phyloP scores from a whole-genome alignment of 2,329 filamentous ascomycete genomes.

The Coniella lustricola region DNA sequence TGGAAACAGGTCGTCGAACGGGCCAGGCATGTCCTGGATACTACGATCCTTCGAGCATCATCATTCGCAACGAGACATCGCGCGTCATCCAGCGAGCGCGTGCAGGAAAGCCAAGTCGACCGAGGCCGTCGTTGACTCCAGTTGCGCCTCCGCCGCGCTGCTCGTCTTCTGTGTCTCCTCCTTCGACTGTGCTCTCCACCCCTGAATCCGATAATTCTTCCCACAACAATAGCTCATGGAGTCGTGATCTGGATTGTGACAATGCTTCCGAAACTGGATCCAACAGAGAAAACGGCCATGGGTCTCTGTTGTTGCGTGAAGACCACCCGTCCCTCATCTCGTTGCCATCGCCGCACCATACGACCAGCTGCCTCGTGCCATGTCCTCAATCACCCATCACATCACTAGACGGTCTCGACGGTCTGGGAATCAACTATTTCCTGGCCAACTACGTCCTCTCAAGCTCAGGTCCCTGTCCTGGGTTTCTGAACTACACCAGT shows the following conservation, averaged over 20 bases:
- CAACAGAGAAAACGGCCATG: too few species aligned
- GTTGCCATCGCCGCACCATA: background rate
- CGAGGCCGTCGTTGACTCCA: background rate
- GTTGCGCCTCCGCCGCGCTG: background rate
- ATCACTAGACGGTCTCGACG: background rate
- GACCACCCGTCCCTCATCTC: too few species aligned
- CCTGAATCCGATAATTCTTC: background rate
- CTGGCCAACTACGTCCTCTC: slow-evolving; percentile 6
- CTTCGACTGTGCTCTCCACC: too few species aligned
- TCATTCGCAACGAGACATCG: slow-evolving; percentile 10
- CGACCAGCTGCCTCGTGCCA: background rate
- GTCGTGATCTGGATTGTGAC: background rate
- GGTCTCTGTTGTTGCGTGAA: too few species aligned
- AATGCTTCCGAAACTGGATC: too few species aligned
- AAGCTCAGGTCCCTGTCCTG: background rate
- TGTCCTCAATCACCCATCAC: too few species aligned
- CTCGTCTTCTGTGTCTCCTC: background rate
- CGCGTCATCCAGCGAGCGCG: slow-evolving; percentile 7
- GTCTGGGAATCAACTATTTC: slow-evolving; percentile 3
- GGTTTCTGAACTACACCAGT: slow-evolving; percentile 5
- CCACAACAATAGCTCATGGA: background rate
- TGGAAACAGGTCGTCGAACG: background rate
- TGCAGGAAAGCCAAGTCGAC: background rate
- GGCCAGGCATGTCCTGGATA: slow-evolving; percentile 10
- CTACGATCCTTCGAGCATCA: slow-evolving; percentile 3